These are phyloP conservation scores for Leccinum variicolor DNA, from an alignment of 768 basidiomycete species.

Conservation along the genomic window DNA sequence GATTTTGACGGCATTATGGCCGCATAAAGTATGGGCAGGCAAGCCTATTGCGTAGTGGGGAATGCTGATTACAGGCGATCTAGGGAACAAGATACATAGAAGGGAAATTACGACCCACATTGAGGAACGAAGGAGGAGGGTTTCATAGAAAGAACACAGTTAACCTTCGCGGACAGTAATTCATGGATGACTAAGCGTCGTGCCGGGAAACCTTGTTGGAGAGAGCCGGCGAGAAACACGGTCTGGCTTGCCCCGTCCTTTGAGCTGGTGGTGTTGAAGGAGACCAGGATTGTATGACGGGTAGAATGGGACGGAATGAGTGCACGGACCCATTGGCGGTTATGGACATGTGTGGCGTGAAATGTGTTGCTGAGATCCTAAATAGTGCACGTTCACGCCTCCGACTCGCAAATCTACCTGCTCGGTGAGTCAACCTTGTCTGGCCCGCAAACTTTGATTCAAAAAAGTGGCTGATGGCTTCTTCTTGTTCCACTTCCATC, in stretches of 20 bases:
- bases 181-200: slow-evolving; percentile 26
- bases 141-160: neutral
- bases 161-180: slow-evolving; percentile 29
- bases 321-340: slow-evolving; percentile 31
- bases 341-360: slow-evolving; percentile 33
- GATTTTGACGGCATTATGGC: neutral
- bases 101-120: neutral
- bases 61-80: neutral
- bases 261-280: neutral
- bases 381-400: slow-evolving; percentile 40
- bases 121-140: neutral
- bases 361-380: slow-evolving; percentile 18
- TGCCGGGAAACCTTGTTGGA: slow-evolving; percentile 27
- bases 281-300: neutral
- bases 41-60: neutral
- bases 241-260: neutral
- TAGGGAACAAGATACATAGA: neutral
- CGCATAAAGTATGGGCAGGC: neutral
- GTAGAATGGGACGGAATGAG: neutral
- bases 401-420: slow-evolving; percentile 59
- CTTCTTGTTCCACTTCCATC: slow-evolving; percentile 15
- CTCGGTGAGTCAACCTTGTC: slow-evolving; percentile 75
- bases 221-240: neutral
- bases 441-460: slow-evolving; percentile 41
- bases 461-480: slow-evolving; percentile 21